Base-by-base conservation (phyloP, 257 asterid genomes). In the Ilex aquifolium region DNA sequence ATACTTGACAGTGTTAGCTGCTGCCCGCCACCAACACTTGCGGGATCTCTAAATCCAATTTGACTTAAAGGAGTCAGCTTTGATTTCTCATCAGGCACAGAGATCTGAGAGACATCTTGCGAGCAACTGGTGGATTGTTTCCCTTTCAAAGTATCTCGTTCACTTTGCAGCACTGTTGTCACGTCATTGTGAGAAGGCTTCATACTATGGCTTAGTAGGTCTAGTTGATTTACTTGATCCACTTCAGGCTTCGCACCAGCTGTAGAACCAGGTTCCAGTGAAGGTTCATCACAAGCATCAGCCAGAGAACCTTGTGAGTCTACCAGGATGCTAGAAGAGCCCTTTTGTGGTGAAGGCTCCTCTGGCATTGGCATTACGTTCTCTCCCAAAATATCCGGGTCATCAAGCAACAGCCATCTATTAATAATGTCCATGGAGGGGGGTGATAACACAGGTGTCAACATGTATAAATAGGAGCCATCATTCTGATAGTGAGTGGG, bases 41-140 rank as follows among this genome's bases (percentile, higher is more conserved):
- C 95, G 31, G 98, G 93, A 74, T 92, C 95, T 31, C 87, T 87
- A 63, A 92, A 89, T 32, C 96, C 96, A 76, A 71, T 79, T 80
- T 92, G 99, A 75, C 97, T 92, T 75, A 87, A 70, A 31, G 97
- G 95, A 67, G 99, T 92, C 48, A 71, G 79, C 80, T 83, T 83
- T 68, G 75, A 68, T 71, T 66, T 78, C 68, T 71, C 66, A 70
- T 87, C 94, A 68, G 99, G 99, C 64, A 90, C 95, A 31, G 98
- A 91, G 73, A 91, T 76, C 87, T 91, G 98, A 75, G 98, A 91
- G 63, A 67, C 57, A 66, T 83, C 86, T 49, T 61, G 82, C 15
- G 80, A 78, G 70, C 64, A 65, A 68, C 64, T 67, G 65, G 75
- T 64, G 59, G 82, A 74, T 65, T 69, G 65, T 57, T 83, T 74